Conservation (phyloP, 116 monocot genomes). For the Iris pallida region DNA sequence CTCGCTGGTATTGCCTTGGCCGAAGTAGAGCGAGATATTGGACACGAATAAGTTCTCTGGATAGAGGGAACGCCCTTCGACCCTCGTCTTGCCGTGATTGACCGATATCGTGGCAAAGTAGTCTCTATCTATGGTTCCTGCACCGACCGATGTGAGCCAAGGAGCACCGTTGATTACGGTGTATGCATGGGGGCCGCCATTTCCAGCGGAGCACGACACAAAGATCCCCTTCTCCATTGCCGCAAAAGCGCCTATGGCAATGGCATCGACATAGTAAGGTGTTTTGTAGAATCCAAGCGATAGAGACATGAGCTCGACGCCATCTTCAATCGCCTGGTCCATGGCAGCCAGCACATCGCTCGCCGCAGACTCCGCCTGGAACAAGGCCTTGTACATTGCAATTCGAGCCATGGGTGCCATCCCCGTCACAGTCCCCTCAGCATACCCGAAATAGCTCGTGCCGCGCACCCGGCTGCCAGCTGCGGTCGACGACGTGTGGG, state of each 20-base stretch:
- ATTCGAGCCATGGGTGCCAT: constrained; percentile 35
- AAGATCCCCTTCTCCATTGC: constrained; percentile 24
- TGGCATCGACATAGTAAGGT: constrained; percentile 10
- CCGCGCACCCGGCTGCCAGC: constrained; percentile 17
- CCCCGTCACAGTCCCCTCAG: constrained; percentile 26
- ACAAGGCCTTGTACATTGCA: constrained; percentile 40
- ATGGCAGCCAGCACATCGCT: constrained; percentile 42
- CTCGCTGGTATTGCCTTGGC: constrained; percentile 10
- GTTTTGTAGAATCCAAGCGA: constrained; percentile 28
- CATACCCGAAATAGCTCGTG: constrained; percentile 26
- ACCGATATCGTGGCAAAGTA: constrained; percentile 21
- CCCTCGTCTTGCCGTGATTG: background rate
- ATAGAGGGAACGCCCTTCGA: constrained; percentile 14
- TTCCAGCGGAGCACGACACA: constrained; percentile 31
- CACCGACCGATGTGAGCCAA: constrained; percentile 47
- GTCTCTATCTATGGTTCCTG: constrained; percentile 36
- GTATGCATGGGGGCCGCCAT: constrained; percentile 25
- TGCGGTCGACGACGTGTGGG: constrained; percentile 48
- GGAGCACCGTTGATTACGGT: constrained; percentile 41
- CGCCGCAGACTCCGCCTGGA: background rate
- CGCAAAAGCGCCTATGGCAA: constrained; percentile 30
- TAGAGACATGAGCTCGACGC: constrained; percentile 45
- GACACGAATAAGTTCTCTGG: constrained; percentile 14
- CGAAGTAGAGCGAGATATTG: constrained; percentile 15
- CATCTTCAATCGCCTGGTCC: constrained; percentile 53